Evolutionary conservation across 2,329 filamentous ascomycete genomes (phyloP).

Genomic region (Hypoxylon sp.): DNA sequence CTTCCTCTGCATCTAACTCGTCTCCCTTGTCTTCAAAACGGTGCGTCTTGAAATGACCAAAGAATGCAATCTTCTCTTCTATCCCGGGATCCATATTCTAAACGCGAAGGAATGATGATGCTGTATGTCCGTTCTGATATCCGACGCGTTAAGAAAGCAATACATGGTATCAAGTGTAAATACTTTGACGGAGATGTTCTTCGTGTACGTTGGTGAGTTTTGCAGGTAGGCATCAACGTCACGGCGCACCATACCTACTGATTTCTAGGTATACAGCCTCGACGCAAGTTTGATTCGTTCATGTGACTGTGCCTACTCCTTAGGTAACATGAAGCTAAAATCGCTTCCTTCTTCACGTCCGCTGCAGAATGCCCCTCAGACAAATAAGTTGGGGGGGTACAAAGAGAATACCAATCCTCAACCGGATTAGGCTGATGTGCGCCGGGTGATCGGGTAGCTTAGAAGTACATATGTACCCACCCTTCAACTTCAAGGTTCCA

Average conservation of each 20-base stretch:
- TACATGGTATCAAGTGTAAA: constrained; percentile 12
- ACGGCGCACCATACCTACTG: neutral
- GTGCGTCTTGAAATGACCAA: constrained; percentile 56
- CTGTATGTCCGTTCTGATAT: constrained; percentile 9
- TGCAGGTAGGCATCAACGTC: constrained; percentile 17
- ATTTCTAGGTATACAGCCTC: too few relatives aligned
- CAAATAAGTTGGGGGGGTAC: neutral
- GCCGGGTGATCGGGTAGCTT: neutral
- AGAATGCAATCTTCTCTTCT: constrained; percentile 61
- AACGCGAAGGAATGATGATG: constrained; percentile 5
- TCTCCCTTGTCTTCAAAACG: constrained; percentile 49
- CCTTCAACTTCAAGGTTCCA: too few relatives aligned
- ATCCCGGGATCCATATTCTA: constrained; percentile 47
- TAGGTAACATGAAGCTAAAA: constrained; percentile 3
- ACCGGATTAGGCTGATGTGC: neutral
- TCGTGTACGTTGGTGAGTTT: constrained; percentile 3
- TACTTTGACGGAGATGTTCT: constrained; percentile 2
- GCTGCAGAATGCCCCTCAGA: neutral
- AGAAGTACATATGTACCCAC: neutral
- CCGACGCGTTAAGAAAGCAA: constrained; percentile 9
- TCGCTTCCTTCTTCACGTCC: neutral
- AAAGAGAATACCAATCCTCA: neutral
- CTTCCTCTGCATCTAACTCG: constrained; percentile 50
- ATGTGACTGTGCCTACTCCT: neutral
- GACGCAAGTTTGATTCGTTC: neutral